These are phyloP conservation scores for Aspergillus calidoustus DNA, from an alignment of 2,329 filamentous ascomycete species.

Conservation along the genomic window DNA sequence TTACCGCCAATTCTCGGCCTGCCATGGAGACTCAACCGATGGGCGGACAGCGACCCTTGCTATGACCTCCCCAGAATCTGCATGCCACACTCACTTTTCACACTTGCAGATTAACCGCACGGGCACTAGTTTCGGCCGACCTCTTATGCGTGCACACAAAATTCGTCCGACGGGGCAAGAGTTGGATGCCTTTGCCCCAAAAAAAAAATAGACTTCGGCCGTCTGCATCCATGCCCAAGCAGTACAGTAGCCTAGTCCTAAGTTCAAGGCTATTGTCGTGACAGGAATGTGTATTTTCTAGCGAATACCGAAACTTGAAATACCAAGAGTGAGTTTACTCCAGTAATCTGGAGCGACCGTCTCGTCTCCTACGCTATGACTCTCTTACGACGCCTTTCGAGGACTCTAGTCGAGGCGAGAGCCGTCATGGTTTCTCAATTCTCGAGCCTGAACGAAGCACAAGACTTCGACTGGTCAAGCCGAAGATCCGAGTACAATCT, in stretches of 20 bases:
- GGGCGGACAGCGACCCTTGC: neutral
- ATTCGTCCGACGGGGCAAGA: slow-evolving; percentile 22
- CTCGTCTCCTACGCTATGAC: neutral
- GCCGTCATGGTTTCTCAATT: neutral
- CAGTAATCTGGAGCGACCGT: neutral
- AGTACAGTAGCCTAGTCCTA: neutral
- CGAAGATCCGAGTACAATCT: neutral
- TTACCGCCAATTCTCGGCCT: slow-evolving; percentile 30
- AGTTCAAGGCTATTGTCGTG: slow-evolving; percentile 9
- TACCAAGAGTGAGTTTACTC: neutral
- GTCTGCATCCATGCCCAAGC: slow-evolving; percentile 32
- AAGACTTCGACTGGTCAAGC: neutral
- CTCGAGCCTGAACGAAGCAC: neutral
- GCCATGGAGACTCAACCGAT: slow-evolving; percentile 20
- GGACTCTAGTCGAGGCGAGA: neutral
- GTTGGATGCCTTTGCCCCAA: slow-evolving; percentile 10
- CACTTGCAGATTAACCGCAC: slow-evolving; percentile 24
- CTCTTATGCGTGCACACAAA: slow-evolving; percentile 28
- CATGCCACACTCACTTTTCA: slow-evolving; percentile 20
- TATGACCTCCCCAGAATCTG: slow-evolving; percentile 28
- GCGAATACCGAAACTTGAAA: neutral
- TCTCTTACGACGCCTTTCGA: neutral
- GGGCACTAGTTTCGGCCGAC: slow-evolving; percentile 18
- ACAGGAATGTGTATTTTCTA: neutral
- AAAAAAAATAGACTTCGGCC: slow-evolving; percentile 12